phyloP scores from a whole-genome alignment of 352 stramenopile genomes.

The Peronospora farinosa region DNA sequence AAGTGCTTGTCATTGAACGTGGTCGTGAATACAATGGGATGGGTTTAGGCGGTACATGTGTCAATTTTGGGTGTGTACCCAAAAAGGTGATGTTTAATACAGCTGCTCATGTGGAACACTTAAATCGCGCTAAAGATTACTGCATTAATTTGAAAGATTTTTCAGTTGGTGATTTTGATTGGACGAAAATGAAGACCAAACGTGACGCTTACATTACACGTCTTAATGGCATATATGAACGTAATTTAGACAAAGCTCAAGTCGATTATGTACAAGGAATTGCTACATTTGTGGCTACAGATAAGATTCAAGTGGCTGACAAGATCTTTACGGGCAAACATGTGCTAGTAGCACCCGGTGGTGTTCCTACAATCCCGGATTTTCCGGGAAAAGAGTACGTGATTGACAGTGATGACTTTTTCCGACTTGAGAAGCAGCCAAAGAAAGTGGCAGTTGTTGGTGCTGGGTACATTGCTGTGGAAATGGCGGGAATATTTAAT shows the following conservation, averaged over 20 bases:
- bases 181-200: slow-evolving; percentile 86
- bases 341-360: slow-evolving; percentile 93
- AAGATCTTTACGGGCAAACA: slow-evolving; percentile 55
- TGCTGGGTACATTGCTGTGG: slow-evolving; percentile 97
- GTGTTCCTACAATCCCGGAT: slow-evolving; percentile 75
- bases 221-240: slow-evolving; percentile 95
- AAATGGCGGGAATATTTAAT: slow-evolving; percentile 94
- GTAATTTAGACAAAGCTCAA: slow-evolving; percentile 32
- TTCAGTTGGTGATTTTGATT: slow-evolving; percentile 79
- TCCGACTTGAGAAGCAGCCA: slow-evolving; percentile 90
- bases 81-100: slow-evolving; percentile 97
- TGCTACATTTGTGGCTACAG: slow-evolving; percentile 79
- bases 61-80: slow-evolving; percentile 98
- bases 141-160: slow-evolving; percentile 45
- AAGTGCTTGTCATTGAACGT: slow-evolving; percentile 87
- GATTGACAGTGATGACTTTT: slow-evolving; percentile 96
- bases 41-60: slow-evolving; percentile 93
- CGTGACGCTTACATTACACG: slow-evolving; percentile 92
- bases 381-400: slow-evolving; percentile 87
- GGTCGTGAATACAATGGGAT: slow-evolving; percentile 50
- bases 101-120: slow-evolving; percentile 73
- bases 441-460: slow-evolving; percentile 93
- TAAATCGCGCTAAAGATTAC: slow-evolving; percentile 41
- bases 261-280: slow-evolving; percentile 73
- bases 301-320: slow-evolving; percentile 53